phyloP scores from a whole-genome alignment of 306 rosid species.

The Prunus fruticosa region DNA sequence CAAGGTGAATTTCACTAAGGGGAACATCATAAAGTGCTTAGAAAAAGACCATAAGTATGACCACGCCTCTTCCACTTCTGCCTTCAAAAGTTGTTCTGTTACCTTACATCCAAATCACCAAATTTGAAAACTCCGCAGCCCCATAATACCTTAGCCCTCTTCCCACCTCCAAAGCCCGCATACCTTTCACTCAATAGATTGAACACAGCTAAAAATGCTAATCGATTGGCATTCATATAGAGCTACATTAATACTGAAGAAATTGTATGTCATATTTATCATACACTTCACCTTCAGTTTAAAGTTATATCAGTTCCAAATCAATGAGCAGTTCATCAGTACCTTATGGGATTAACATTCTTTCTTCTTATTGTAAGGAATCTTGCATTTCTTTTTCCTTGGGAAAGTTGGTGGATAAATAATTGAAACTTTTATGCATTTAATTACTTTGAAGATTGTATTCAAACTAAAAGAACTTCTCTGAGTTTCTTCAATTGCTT shows the following conservation, averaged over 20 bases:
- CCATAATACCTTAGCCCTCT: not conserved
- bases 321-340: not conserved
- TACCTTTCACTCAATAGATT: not conserved
- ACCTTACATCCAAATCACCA: too few species aligned
- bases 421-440: not conserved
- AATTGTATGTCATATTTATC: not conserved
- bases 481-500: slow-evolving; percentile 11
- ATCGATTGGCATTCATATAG: not conserved
- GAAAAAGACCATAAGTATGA: not conserved
- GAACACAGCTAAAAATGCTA: not conserved
- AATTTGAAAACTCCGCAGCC: too few species aligned
- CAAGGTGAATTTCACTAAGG: not conserved
- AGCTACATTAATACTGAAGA: not conserved
- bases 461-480: not conserved
- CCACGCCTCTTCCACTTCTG: not conserved
- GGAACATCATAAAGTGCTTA: not conserved
- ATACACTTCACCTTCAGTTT: not conserved
- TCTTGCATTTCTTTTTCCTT: not conserved
- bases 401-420: not conserved
- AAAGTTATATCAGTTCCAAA: not conserved
- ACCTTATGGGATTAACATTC: not conserved
- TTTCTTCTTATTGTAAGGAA: not conserved
- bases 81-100: not conserved
- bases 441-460: not conserved
- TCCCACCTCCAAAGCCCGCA: not conserved